A percentile compares a stretch with the other conserved stretches of the same genome.
These are phyloP conservation scores for Sphagnum contortum DNA, from an alignment of 225 moss, liverwort and hornwort species.

Conservation along the genomic window DNA sequence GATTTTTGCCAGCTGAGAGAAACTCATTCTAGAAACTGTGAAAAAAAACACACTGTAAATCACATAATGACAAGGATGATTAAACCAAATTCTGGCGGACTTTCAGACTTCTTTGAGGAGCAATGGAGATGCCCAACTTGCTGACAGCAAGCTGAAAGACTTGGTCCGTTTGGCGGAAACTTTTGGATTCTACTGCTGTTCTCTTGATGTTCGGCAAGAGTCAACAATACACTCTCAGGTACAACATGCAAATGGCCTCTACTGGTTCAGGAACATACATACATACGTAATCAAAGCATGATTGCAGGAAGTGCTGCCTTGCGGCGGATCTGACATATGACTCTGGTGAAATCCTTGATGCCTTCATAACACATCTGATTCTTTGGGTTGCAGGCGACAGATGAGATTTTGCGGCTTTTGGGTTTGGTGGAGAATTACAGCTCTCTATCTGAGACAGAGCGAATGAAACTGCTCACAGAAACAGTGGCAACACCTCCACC, in stretches of 20 bases:
- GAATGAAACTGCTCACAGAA: conserved; percentile 57
- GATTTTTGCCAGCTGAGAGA: too few relatives aligned
- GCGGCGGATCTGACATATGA: too few relatives aligned
- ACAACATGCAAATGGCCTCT: background rate
- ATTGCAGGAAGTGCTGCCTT: background rate
- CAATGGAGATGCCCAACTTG: conserved; percentile 69
- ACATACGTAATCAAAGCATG: too few relatives aligned
- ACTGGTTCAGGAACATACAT: too few relatives aligned
- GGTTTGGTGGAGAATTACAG: conserved; percentile 63
- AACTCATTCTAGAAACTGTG: too few relatives aligned
- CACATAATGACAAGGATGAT: too few relatives aligned
- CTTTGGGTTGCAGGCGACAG: conserved; percentile 51
- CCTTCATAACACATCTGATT: background rate
- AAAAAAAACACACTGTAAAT: too few relatives aligned
- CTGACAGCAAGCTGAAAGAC: conserved; percentile 92
- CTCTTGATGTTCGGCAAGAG: conserved; percentile 95
- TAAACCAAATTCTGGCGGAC: background rate
- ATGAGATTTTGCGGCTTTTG: conserved; percentile 71
- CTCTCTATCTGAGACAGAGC: conserved; percentile 59
- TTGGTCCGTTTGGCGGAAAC: conserved; percentile 86
- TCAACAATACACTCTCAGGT: conserved; percentile 87
- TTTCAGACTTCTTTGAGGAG: conserved; percentile 71
- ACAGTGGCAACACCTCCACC: conserved; percentile 67
- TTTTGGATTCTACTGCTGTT: conserved; percentile 83
- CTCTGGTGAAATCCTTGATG: too few relatives aligned